Evolutionary conservation across 192 early-diverging fungal species (phyloP), one percentile per base, ranked within the genome.

Genomic region (Rhizophagus sp.): DNA sequence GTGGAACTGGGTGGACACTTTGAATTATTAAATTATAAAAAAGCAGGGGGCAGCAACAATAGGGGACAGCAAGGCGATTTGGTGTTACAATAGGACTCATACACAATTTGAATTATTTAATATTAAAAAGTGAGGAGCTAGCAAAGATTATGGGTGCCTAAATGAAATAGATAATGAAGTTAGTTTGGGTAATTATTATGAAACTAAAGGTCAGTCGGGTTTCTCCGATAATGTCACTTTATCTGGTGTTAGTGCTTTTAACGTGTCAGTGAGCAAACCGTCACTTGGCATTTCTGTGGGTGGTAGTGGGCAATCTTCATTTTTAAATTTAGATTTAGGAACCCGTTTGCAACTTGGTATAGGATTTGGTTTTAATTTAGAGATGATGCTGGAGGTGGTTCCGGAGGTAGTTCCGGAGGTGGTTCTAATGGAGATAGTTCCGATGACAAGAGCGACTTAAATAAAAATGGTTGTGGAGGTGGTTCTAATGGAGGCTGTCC

Each of bases 281-380:
- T 80, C 79, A 80, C 30, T 61, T 17, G 79, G 79, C 33, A 4
- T 74, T 80, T 52, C 63, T 52, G 9, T 80, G 9, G 70, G 65
- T 61, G 4, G 41, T n/a, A 74, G 79, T 74, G 79, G 79, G 12
- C 71, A 80, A 63, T 2, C 30, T 12, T 73, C 71, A 11, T 68
- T 63, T 73, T 9, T 24, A 13, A 71, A 80, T 63, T 30, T 80
- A 25, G 36, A 63, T 65, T 27, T 74, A 5, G 79, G 79, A 2
- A 80, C 65, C 7, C 71, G 71, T 74, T 66, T 80, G 24, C 70
- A 80, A 17, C 52, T 80, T 47, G 27, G 30, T 71, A 15, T 80
- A 17, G 79, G 67, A 41, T 52, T 80, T 15, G 79, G 34, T 10
- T 27, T 80, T 22, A 57, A 52, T 50, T 17, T 80, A 73, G 11